A percentile compares a stretch with the other conserved stretches of the same genome.
Evolutionary conservation across 371 early-diverging fungal genomes (phyloP).

Genomic region (Rhizopus stolonifer): DNA sequence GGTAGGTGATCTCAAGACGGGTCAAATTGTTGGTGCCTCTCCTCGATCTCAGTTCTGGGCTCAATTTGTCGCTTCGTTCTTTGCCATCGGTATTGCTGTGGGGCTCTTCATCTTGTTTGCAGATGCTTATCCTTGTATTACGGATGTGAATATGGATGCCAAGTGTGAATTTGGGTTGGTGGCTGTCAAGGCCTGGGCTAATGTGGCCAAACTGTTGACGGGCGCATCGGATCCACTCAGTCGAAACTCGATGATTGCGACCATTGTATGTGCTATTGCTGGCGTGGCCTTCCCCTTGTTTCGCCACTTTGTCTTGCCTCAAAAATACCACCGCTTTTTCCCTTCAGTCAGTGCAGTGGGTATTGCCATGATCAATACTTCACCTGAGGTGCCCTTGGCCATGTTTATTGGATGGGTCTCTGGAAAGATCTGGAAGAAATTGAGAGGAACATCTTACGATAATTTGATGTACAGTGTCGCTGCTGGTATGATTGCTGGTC

Average conservation of each 20-base stretch:
- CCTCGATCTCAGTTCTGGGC: conserved; percentile 67
- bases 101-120: conserved; percentile 63
- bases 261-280: conserved; percentile 49
- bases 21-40: conserved; percentile 58
- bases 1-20: conserved; percentile 69
- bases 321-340: conserved; percentile 52
- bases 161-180: conserved; percentile 59
- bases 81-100: conserved; percentile 57
- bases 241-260: conserved; percentile 47
- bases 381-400: conserved; percentile 56
- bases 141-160: conserved; percentile 16
- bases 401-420: conserved; percentile 64
- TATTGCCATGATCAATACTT: conserved; percentile 66
- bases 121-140: conserved; percentile 63
- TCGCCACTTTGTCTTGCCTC: conserved; percentile 53
- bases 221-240: conserved; percentile 43
- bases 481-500: conserved; percentile 74
- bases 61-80: conserved; percentile 61
- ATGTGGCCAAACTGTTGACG: conserved; percentile 59
- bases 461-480: conserved; percentile 59
- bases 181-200: conserved; percentile 68
- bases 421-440: conserved; percentile 56
- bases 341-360: conserved; percentile 71
- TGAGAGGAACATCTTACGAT: conserved; percentile 39
- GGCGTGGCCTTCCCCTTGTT: conserved; percentile 49